Base-by-base conservation (phyloP, 208 protist genomes). In the Crithidia bombi region DNA sequence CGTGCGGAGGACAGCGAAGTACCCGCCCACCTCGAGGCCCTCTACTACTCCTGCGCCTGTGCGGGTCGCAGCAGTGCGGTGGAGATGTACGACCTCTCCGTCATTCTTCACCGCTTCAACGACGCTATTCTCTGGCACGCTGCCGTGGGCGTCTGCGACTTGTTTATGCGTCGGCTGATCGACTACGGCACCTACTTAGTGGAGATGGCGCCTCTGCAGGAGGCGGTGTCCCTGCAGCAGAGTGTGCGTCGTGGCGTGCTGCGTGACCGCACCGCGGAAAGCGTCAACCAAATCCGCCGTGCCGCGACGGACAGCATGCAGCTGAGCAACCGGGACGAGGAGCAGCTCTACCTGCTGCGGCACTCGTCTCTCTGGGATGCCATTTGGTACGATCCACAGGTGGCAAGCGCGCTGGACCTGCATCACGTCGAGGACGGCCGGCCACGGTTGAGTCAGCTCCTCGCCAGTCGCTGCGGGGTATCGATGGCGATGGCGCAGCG, bases 161-260 rank as follows among this genome's bases (percentile, higher is more conserved):
- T 96, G 11, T 91, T 92, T 46, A 61, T 59, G 17, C 85, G 91
- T 0, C 81, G 89, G 1, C 78, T 89, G 15, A 87, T 96, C 49
- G 89, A 94, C 70, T 96, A 94, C 75, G 79, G 78, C 30, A 86
- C 78, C 12, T 96, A 96, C 69, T 54, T 94, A 10, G 74, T 92
- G 5, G 87, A 89, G 50, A 91, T 94, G 87, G 82, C 81, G 10
- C 91, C 82, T 11, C 63, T 96, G 19, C 87, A 92, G 49, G 90
- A 92, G 64, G 87, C 88, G 46, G 91, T 96, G 25, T 80, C 87
- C 12, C 69, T 93, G 26, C 81, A 86, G 43, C 77, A 82, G 43
- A 89, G 82, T 39, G 74, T 86, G 36, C 78, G 83, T 54, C 78
- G 80, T 46, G 76, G 73, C 10, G 67, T 61, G 21, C 54, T 88